These are phyloP conservation scores for Thalassiosira mediterranea DNA, from an alignment of 352 stramenopile species.

Conservation along the genomic window DNA sequence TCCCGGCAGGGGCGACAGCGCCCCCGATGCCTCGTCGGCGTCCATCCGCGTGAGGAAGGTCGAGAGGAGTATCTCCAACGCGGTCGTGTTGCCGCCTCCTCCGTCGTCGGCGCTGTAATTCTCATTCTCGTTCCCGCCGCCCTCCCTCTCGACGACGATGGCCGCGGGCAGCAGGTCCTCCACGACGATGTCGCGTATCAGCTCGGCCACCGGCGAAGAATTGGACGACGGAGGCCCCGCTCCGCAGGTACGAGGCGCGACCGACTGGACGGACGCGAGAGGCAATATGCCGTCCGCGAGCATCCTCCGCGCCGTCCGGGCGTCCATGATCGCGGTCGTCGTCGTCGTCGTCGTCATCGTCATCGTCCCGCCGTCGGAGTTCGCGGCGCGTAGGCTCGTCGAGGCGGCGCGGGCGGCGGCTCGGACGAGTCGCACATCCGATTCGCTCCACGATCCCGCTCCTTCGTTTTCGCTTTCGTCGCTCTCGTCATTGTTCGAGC, in stretches of 20 bases:
- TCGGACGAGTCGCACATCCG: too few relatives aligned
- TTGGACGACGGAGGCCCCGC: neutral
- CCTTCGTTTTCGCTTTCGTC: too few relatives aligned
- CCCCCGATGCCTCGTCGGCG: constrained; percentile 18
- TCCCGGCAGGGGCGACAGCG: neutral
- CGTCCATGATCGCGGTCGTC: constrained; percentile 76
- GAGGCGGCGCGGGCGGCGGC: too few relatives aligned
- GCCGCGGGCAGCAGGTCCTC: constrained; percentile 28
- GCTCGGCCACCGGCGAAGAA: constrained; percentile 29
- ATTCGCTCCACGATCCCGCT: too few relatives aligned
- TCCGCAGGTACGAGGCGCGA: neutral
- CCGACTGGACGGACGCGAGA: neutral
- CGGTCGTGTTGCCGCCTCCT: constrained; percentile 9
- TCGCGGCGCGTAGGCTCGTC: too few relatives aligned
- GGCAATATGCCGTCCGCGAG: too few relatives aligned
- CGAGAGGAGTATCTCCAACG: constrained; percentile 36
- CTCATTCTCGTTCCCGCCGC: neutral
- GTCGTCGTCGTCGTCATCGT: constrained; percentile 51
- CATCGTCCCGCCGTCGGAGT: too few relatives aligned
- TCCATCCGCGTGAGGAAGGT: constrained; percentile 47
- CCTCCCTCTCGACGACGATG: neutral
- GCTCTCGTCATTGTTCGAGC: too few relatives aligned
- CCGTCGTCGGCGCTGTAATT: neutral
- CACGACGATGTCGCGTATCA: constrained; percentile 33
- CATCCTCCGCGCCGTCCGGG: constrained; percentile 70